Percentiles rank a stretch among this genome's conserved stretches.
phyloP scores from a whole-genome alignment of 2,329 filamentous ascomycete species.

The Colletotrichum agaves region DNA sequence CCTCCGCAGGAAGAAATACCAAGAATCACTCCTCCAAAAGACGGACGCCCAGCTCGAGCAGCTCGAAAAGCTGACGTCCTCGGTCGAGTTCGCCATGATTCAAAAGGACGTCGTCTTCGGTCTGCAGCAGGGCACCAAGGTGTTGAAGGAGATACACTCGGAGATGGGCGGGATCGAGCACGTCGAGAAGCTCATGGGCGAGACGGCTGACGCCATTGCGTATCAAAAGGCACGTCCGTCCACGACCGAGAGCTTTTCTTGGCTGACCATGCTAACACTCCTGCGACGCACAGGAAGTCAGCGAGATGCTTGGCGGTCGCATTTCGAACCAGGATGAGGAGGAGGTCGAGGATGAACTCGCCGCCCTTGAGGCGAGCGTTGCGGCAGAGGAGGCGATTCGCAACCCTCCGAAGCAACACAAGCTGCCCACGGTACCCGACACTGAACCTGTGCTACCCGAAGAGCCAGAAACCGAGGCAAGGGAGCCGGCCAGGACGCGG shows the following conservation, averaged over 20 bases:
- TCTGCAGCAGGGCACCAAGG: slow-evolving; percentile 88
- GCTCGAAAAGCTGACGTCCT: slow-evolving; percentile 86
- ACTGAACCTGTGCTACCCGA: slow-evolving; percentile 47
- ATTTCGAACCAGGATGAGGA: slow-evolving; percentile 97
- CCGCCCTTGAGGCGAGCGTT: slow-evolving; percentile 70
- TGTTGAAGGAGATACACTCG: slow-evolving; percentile 88
- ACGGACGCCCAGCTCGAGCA: slow-evolving; percentile 95
- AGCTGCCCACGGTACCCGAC: slow-evolving; percentile 45
- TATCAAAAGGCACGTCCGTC: slow-evolving; percentile 81
- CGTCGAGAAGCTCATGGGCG: slow-evolving; percentile 94
- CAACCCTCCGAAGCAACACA: slow-evolving; percentile 27
- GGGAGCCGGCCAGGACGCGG: slow-evolving; percentile 36
- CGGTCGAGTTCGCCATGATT: slow-evolving; percentile 94
- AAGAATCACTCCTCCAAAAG: slow-evolving; percentile 87
- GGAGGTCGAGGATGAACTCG: slow-evolving; percentile 95
- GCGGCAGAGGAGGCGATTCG: slow-evolving; percentile 28
- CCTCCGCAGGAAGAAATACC: slow-evolving; percentile 94
- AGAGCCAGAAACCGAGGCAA: slow-evolving; percentile 27
- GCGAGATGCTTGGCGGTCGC: slow-evolving; percentile 86
- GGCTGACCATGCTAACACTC: no score
- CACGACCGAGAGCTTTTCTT: no score
- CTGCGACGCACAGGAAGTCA: slow-evolving; percentile 75
- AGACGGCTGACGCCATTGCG: slow-evolving; percentile 87
- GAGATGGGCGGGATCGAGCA: slow-evolving; percentile 97
- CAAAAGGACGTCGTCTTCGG: slow-evolving; percentile 97